Conservation (phyloP, 2,329 filamentous ascomycete species). For the Fusarium odoratissimum region DNA sequence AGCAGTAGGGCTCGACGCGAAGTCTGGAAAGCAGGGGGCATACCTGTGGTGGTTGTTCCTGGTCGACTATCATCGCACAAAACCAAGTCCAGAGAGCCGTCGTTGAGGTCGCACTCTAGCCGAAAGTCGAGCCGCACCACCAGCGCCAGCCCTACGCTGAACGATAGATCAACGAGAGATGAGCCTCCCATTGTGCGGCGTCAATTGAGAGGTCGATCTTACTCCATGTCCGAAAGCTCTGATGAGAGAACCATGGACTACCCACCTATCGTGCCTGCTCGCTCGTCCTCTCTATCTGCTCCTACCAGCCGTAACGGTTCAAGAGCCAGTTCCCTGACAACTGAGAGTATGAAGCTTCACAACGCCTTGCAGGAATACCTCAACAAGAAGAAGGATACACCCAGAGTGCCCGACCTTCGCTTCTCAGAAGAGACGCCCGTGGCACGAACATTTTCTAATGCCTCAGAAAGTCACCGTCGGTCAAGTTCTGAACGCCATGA, state of each 20-base stretch:
- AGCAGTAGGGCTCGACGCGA: constrained; percentile 68
- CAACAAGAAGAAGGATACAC: constrained; percentile 27
- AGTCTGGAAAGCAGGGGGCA: constrained; percentile 68
- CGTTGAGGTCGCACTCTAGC: constrained; percentile 71
- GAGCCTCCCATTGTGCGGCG: constrained; percentile 57
- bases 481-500: constrained; percentile 63
- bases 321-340: constrained; percentile 65
- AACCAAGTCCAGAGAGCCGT: constrained; percentile 64
- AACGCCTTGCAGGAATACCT: constrained; percentile 54
- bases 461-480: constrained; percentile 48
- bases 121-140: constrained; percentile 64
- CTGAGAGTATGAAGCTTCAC: constrained; percentile 69
- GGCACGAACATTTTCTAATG: constrained; percentile 18
- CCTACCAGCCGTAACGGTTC: constrained; percentile 70
- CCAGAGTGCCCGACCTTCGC: constrained; percentile 24
- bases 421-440: constrained; percentile 22
- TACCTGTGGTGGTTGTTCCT: constrained; percentile 72
- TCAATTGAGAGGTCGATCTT: constrained; percentile 54
- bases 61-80: constrained; percentile 66
- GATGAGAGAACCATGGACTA: constrained; percentile 70
- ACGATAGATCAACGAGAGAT: constrained; percentile 57
- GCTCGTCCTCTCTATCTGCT: constrained; percentile 71
- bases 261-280: constrained; percentile 66
- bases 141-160: constrained; percentile 63
- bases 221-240: constrained; percentile 62